A percentile compares a stretch with the other conserved stretches of the same genome.
phyloP scores from a whole-genome alignment of 352 stramenopile genomes.

The Pythium apleroticum region DNA sequence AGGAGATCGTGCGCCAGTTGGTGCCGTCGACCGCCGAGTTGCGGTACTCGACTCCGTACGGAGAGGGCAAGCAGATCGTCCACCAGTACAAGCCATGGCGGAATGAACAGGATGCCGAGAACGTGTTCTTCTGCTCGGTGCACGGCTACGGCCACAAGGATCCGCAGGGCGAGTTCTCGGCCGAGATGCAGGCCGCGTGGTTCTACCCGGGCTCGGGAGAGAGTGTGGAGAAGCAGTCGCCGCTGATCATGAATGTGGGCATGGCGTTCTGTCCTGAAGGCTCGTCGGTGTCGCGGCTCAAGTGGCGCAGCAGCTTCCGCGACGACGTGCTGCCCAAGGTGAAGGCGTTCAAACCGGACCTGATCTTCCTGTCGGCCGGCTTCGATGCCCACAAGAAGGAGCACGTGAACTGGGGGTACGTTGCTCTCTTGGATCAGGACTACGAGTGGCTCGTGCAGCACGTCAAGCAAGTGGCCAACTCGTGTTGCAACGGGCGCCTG shows the following conservation, averaged over 20 bases:
- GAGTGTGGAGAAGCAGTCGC: constrained; percentile 35
- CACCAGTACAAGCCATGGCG: constrained; percentile 96
- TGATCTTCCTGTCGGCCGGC: constrained; percentile 82
- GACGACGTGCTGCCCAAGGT: constrained; percentile 62
- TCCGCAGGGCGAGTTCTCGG: constrained; percentile 45
- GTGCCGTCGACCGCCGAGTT: constrained; percentile 84
- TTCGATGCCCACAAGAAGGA: constrained; percentile 85
- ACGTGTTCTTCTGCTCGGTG: constrained; percentile 96
- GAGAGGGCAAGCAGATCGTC: constrained; percentile 78
- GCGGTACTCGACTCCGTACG: constrained; percentile 89
- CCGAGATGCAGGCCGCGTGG: constrained; percentile 47
- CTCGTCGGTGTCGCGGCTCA: constrained; percentile 55
- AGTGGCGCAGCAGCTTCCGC: constrained; percentile 76
- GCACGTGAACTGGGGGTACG: constrained; percentile 78
- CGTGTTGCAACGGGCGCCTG: constrained; percentile 64
- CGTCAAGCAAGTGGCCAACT: constrained; percentile 75
- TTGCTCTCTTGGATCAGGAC: constrained; percentile 76
- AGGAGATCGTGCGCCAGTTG: constrained; percentile 94
- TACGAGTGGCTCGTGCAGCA: constrained; percentile 81
- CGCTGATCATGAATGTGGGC: constrained; percentile 70
- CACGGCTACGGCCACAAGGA: constrained; percentile 81
- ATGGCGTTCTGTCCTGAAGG: constrained; percentile 52
- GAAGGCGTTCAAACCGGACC: constrained; percentile 58
- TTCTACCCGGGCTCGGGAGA: constrained; percentile 81
- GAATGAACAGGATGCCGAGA: constrained; percentile 91